Evolutionary conservation across 352 stramenopile genomes (phyloP).

Genomic region (Pythium aphanidermatum): DNA sequence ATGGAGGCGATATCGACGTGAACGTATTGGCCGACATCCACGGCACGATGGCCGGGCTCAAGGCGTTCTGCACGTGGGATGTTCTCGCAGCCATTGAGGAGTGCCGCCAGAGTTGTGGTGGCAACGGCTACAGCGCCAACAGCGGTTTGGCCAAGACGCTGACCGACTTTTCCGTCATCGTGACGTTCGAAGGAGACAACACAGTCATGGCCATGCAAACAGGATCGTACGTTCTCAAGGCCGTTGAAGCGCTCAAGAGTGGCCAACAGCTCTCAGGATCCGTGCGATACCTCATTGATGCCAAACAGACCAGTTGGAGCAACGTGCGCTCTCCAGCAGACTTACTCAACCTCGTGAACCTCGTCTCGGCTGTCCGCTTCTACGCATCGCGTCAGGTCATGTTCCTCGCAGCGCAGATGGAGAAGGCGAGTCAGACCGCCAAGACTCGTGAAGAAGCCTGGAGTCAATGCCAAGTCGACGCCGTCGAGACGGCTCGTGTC

Average conservation of each 20-base stretch:
- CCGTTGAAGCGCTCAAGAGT: slow-evolving; percentile 45
- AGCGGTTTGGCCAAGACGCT: slow-evolving; percentile 89
- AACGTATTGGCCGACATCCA: slow-evolving; percentile 90
- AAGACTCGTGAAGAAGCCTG: slow-evolving; percentile 26
- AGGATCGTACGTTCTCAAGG: slow-evolving; percentile 58
- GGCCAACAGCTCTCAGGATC: slow-evolving; percentile 49
- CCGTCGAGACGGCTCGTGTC: slow-evolving; percentile 60
- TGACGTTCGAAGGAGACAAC: slow-evolving; percentile 97
- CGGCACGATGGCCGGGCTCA: slow-evolving; percentile 91
- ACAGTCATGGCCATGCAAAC: slow-evolving; percentile 95
- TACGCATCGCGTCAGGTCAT: slow-evolving; percentile 50
- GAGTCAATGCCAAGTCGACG: slow-evolving; percentile 71
- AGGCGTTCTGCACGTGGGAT: slow-evolving; percentile 91
- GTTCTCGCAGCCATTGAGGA: slow-evolving; percentile 89
- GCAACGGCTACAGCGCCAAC: slow-evolving; percentile 91
- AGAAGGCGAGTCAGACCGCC: slow-evolving; percentile 4
- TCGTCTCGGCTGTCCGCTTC: slow-evolving; percentile 40
- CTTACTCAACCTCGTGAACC: slow-evolving; percentile 24
- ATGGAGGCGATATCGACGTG: slow-evolving; percentile 59
- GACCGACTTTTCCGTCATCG: slow-evolving; percentile 93
- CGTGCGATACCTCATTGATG: slow-evolving; percentile 43
- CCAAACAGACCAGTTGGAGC: slow-evolving; percentile 28
- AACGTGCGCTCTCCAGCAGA: slow-evolving; percentile 20
- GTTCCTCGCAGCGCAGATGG: slow-evolving; percentile 30
- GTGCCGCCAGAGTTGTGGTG: slow-evolving; percentile 93